Evolutionary conservation across 176 grass and related monocot genomes (phyloP), one percentile per base, ranked within the genome.

Genomic region (Oryza coarctata): DNA sequence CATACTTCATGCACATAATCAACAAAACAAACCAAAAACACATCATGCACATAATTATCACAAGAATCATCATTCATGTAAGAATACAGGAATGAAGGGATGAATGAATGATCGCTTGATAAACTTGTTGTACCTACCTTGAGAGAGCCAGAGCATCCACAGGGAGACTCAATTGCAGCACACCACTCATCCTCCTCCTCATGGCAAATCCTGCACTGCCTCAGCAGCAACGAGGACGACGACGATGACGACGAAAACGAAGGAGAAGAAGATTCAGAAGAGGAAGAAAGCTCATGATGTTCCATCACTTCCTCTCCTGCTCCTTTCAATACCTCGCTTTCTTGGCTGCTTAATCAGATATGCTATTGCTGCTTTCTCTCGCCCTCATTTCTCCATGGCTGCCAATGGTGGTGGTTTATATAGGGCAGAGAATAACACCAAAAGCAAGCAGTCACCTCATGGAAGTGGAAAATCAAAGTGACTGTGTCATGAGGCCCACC

Each of bases 131-230:
- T 55, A 55, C 6, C 34, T 63, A 91, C 94, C 95, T 98, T 90
- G 69, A 98, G 84, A 85, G 92, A 90, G 25, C 95, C 95, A n/a
- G 86, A 98, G 84, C 92, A 98, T 7, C 84, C 74, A 26, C 95
- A 98, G 7, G 95, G 95, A 35, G 92, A 91, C 72, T 98, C 95
- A 87, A 98, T 92, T 73, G 11, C 73, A 0, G 82, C 74, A 44
- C 68, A 65, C 5, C 76, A 45, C 55, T 87, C 58, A 1, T 78
- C 78, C 86, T 94, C 95, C 55, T 96, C 94, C 65, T 95, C 92
- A 57, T 95, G 92, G 76, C 95, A 98, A 71, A 98, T 95, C 60
- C 86, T 91, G 64, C 95, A 98, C 78, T 95, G 88, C 64, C 80
- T 86, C 66, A 82, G 8, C n/a, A 25, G 10, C 2, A 20, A 2